phyloP scores from a whole-genome alignment of 345 rosid genomes.

The Eutrema yunnanense region DNA sequence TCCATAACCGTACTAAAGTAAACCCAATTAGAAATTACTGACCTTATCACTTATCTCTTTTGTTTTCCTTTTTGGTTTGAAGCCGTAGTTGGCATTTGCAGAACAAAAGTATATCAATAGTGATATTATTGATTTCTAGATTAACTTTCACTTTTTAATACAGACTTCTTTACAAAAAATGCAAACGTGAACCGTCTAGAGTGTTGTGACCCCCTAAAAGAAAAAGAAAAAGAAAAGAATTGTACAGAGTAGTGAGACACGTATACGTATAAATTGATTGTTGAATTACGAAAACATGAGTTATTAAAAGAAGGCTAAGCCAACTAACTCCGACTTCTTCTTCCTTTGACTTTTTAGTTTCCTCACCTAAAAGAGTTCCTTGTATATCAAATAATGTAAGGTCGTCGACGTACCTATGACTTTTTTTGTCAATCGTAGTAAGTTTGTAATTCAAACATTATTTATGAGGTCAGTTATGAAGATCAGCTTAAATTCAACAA shows the following conservation, averaged over 20 bases:
- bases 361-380: background rate
- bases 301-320: background rate
- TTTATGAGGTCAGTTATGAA: slow-evolving; percentile 1
- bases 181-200: no score
- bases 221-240: no score
- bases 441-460: background rate
- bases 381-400: background rate
- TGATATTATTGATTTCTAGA: no score
- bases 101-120: no score
- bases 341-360: background rate
- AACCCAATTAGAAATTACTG: no score
- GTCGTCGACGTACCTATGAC: background rate
- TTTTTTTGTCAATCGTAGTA: background rate
- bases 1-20: background rate
- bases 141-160: no score
- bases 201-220: no score
- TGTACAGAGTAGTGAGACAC: background rate
- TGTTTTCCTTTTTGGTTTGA: no score
- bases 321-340: background rate
- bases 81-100: no score
- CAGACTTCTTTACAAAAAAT: no score
- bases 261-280: background rate
- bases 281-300: background rate
- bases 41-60: no score
- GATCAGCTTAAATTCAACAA: background rate